Base-by-base conservation (phyloP, 2,329 filamentous ascomycete species). In the Fusarium odoratissimum region DNA sequence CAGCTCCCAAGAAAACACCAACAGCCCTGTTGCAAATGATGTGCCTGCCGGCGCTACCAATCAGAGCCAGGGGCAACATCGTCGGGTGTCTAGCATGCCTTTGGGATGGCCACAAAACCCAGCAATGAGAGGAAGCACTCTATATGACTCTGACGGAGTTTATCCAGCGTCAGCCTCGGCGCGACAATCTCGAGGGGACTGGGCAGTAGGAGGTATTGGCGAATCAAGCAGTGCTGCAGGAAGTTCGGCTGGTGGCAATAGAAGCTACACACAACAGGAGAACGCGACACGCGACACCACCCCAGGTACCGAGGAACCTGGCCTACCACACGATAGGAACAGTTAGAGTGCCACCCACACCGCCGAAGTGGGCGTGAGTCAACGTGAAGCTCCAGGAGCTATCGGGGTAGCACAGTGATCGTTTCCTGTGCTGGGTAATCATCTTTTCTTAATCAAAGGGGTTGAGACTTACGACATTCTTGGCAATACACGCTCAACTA, bases 61-160 rank as follows among this genome's bases (percentile, higher is more conserved):
- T n/a, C 61, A 72, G 45, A 74, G 60, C n/a, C 49, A 45, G 11
- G 66, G 52, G 13, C 63, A 75, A 5, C 73, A 76, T 19, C 77
- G 76, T 45, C 78, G 80, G 44, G 41, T 74, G 17, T 82, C 81
- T 13, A 82, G 75, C 37, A 83, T 83, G 82, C 81, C 82, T 3
- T 70, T 79, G 12, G 82, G 82, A 23, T 83, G 82, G 82, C 80
- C 81, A 23, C 76, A 80, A 38, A 82, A 82, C 28, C 75, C 75
- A 21, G 74, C 77, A 4, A 58, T 80, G 37, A 74, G 80, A 52
- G 69, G 58, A 45, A 79, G 77, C 55, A 40, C 57, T 23, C 30
- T 69, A 28, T 61, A 64, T 46, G 69, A 76, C 54, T 60, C 69
- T 8, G 71, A 77, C 17, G 65, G 64, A 11, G 67, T 73, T 9